These are phyloP conservation scores for Asterella californica DNA, from an alignment of 225 moss, liverwort and hornwort species.

Conservation along the genomic window DNA sequence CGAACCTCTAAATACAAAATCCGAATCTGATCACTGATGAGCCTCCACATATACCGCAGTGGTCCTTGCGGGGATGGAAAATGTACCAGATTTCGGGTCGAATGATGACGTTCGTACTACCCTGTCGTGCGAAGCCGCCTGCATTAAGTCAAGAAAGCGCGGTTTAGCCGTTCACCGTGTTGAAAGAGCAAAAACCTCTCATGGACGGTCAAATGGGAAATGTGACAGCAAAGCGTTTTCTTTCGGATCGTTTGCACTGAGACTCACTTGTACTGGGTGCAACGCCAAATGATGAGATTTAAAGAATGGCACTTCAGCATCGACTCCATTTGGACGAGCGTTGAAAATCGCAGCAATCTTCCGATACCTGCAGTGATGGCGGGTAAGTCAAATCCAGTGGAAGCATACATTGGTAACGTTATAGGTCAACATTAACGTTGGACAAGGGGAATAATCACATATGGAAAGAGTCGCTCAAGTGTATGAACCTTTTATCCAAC, in stretches of 20 bases:
- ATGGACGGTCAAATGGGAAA: not conserved
- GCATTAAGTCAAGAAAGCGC: constrained; percentile 4
- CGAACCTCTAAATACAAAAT: not conserved
- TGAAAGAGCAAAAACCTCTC: not conserved
- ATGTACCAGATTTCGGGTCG: constrained; percentile 47
- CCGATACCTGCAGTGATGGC: constrained; percentile 46
- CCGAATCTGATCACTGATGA: not conserved
- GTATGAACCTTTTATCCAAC: constrained; percentile 56
- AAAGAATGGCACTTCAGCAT: constrained; percentile 44
- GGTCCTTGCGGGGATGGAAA: constrained; percentile 74
- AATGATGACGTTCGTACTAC: constrained; percentile 55
- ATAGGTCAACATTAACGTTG: not conserved
- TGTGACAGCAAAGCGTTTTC: not conserved
- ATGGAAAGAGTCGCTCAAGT: not conserved
- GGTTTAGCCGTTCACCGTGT: not conserved
- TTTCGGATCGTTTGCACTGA: not conserved
- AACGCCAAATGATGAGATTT: constrained; percentile 50
- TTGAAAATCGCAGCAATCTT: constrained; percentile 67
- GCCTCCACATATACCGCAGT: constrained; percentile 74
- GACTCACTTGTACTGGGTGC: constrained; percentile 63
- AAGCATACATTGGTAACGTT: too few species aligned
- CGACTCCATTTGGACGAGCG: constrained; percentile 59
- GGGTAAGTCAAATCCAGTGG: not conserved
- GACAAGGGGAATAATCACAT: too few species aligned
- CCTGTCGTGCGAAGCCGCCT: constrained; percentile 61